Evolutionary conservation across 768 basidiomycete species (phyloP).

Genomic region (Lanmaoa rubissima): DNA sequence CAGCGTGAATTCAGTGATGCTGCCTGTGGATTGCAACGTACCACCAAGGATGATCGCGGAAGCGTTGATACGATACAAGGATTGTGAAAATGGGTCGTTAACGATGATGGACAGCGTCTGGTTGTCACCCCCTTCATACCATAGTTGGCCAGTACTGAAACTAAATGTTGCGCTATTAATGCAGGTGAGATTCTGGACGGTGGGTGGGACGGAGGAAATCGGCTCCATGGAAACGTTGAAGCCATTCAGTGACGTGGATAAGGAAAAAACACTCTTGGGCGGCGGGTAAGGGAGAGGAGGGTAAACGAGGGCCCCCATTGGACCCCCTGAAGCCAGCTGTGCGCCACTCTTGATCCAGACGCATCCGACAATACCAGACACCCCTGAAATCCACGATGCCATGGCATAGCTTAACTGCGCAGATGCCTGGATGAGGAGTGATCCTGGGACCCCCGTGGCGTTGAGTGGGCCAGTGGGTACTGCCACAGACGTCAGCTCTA

Average conservation of each 20-base stretch:
- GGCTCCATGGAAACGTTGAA: slow-evolving; percentile 5
- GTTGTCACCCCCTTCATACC: background rate
- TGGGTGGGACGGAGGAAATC: background rate
- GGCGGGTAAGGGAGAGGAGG: background rate
- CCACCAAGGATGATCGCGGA: background rate
- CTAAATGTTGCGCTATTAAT: background rate
- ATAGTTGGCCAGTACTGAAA: background rate
- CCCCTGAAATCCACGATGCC: background rate
- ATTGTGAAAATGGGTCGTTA: background rate
- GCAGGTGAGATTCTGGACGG: background rate
- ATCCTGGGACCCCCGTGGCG: background rate
- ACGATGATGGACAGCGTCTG: background rate
- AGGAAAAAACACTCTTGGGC: background rate
- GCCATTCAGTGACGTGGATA: background rate
- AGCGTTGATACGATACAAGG: background rate
- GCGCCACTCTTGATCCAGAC: background rate
- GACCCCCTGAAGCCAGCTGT: background rate
- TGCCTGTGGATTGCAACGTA: background rate
- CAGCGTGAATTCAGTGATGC: background rate
- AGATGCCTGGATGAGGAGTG: background rate
- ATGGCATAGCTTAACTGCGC: too few species aligned
- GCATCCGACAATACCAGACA: background rate
- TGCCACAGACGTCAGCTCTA: background rate
- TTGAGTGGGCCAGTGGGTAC: background rate
- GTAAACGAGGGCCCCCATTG: background rate